Base-by-base conservation (phyloP, 768 basidiomycete genomes). In the Tulasnella sp. region DNA sequence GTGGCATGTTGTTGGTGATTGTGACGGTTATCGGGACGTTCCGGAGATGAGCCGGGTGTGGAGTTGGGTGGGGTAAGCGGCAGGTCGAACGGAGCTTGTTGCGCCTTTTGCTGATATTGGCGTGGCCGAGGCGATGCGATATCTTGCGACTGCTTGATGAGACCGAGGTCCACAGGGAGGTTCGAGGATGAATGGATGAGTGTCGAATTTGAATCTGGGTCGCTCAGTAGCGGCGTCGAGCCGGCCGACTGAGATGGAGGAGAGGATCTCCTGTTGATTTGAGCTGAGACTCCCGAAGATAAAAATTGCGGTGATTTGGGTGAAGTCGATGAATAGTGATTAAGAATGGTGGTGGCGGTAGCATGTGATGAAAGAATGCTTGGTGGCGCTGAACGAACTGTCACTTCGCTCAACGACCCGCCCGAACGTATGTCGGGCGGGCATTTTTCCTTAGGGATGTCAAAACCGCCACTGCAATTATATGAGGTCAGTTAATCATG, bases 331-430 rank as follows among this genome's bases (percentile, higher is more conserved):
- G 54, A 55, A 55, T 44, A 15, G 15, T 38, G 34, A 38, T 38
- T 7, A n/a, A n/a, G n/a, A n/a, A n/a, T n/a, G 34, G 34, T 38
- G 34, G 34, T 38, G 34, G 7, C 15, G 15, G 34, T 15, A 38
- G 5, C 7, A 38, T 38, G 34, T 15, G 34, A 38, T 38, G 34
- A 48, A 45, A 58, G 5, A 22, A 15, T 34, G 56, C 43, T 46
- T 48, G 46, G 29, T 10, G 57, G 48, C 57, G 87, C 80, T 83
- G 80, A 79, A 76, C 82, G 79, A 86, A 80, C 89, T 92, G 85
- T 92, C 89, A 92, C 89, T 81, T 87, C 84, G 79, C 80, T 82
- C 78, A 81, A 83, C 87, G 89, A 92, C 89, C 89, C 89, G 85
- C 89, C 69, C 21, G 52, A 17, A 27, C 29, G 42, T 63, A 60